Evolutionary conservation across 179 eudicot species (phyloP), one percentile per base, ranked within the genome.

Genomic region (Beta macrorhiza): DNA sequence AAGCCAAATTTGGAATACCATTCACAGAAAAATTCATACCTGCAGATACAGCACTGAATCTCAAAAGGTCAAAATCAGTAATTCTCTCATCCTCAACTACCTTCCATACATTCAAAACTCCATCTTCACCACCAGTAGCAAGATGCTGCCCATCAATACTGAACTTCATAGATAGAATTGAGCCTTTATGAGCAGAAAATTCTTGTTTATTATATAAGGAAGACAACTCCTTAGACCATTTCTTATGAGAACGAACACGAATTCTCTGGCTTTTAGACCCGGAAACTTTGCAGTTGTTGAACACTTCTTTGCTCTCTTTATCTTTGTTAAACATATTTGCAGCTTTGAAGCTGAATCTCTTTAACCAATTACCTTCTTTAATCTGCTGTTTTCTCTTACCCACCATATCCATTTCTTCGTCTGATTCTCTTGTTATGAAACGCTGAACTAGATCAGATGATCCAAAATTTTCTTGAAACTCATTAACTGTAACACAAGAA

Each of bases 91-190:
- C 89, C 78, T 91, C 98, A 4, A 82, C 78, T 76, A 95, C 92
- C 83, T 89, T 84, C 99, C 99, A 93, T 19, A 95, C 86, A 75
- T 88, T 90, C 70, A 92, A 88, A 79, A 84, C 76, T 16, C 93
- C 89, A 84, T 95, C 97, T 72, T 91, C 91, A 45, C 98, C 97
- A 22, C 91, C 97, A 77, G 89, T 95, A 0, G 99, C 99, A 69
- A 95, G 84, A 77, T 86, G 87, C 67, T 84, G 83, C 12, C 99
- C 99, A 76, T 93, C 93, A 55, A 80, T 89, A 82, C 99, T 93
- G 70, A 95, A 95, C 82, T 92, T 95, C 91, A 95, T 90, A 7
- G 87, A 79, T 74, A 86, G 78, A 79, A 95, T 91, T 9, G 94
- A 85, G 19, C 98, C 98, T 37, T 88, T 78, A 49, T 95, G 99